Evolutionary conservation across 345 rosid species (phyloP).

Genomic region (Psidium friedrichsthalianum): DNA sequence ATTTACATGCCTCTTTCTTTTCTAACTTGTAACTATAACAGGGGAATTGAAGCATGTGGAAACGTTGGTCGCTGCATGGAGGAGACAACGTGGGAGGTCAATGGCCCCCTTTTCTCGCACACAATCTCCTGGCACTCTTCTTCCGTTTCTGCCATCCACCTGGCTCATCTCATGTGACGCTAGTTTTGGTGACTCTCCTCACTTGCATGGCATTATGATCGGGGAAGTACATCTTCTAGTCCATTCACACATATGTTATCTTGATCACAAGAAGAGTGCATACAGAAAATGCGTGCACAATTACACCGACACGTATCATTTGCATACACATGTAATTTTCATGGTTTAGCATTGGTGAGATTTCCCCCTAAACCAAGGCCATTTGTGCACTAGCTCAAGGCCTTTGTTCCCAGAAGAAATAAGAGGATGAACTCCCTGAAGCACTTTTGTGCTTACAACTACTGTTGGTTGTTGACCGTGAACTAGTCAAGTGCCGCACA

Average conservation of each 20-base stretch:
- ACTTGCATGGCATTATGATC: neutral
- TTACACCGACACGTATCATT: neutral
- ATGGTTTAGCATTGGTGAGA: neutral
- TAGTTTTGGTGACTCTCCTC: neutral
- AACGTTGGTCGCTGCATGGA: neutral
- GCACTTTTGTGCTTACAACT: neutral
- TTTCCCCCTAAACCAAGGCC: neutral
- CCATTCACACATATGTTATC: neutral
- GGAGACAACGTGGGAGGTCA: neutral
- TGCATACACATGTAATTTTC: neutral
- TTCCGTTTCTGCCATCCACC: neutral
- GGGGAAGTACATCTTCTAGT: neutral
- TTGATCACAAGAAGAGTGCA: neutral
- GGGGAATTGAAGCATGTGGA: neutral
- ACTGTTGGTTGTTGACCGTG: neutral
- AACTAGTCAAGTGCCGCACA: neutral
- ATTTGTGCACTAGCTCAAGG: neutral
- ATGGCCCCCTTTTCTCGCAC: neutral
- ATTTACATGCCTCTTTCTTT: neutral
- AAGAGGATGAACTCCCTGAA: neutral
- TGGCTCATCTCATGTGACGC: neutral
- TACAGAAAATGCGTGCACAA: neutral
- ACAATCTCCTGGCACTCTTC: neutral
- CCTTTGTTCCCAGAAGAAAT: neutral
- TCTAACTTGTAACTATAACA: neutral